A percentile compares a stretch with the other conserved stretches of the same genome.
Conservation (phyloP, 2,329 filamentous ascomycete species). For the Aspergillus oerlinghausenensis region DNA sequence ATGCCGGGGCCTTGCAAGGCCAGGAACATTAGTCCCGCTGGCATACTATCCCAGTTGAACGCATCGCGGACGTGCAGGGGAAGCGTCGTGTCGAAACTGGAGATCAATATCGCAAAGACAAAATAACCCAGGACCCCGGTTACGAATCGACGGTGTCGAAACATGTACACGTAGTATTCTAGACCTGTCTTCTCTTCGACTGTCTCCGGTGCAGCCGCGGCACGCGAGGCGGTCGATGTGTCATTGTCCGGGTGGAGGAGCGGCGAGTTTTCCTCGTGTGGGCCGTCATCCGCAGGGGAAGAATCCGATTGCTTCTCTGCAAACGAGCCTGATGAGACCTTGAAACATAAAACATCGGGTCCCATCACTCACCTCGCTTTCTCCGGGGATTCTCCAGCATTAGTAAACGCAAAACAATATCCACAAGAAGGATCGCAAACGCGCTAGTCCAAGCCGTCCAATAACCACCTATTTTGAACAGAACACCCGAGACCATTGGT, state of each 20-base stretch:
- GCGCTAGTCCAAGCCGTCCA: slow-evolving; percentile 27
- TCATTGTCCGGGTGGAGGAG: slow-evolving; percentile 1
- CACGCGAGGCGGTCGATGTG: not conserved
- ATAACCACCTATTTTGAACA: slow-evolving; percentile 26
- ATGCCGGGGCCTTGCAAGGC: slow-evolving; percentile 54
- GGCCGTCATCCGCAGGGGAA: not conserved
- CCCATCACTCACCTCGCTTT: not conserved
- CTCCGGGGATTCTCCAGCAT: slow-evolving; percentile 13
- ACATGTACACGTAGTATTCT: slow-evolving; percentile 34
- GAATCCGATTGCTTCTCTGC: not conserved
- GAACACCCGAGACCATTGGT: slow-evolving; percentile 23
- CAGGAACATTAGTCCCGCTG: slow-evolving; percentile 54
- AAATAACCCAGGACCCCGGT: slow-evolving; percentile 41
- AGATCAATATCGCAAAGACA: slow-evolving; percentile 48
- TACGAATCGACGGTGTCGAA: slow-evolving; percentile 40
- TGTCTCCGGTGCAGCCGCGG: not conserved
- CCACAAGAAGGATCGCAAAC: slow-evolving; percentile 21
- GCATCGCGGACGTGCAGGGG: slow-evolving; percentile 51
- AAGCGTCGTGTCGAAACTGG: slow-evolving; percentile 53
- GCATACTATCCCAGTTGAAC: slow-evolving; percentile 53
- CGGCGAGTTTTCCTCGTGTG: slow-evolving; percentile 7
- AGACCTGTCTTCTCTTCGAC: slow-evolving; percentile 4
- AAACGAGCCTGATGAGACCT: not conserved
- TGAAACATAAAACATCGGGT: not conserved
- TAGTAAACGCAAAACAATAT: slow-evolving; percentile 25